phyloP scores from a whole-genome alignment of 106 monocot genomes.

The Acanthochlamys bracteata region DNA sequence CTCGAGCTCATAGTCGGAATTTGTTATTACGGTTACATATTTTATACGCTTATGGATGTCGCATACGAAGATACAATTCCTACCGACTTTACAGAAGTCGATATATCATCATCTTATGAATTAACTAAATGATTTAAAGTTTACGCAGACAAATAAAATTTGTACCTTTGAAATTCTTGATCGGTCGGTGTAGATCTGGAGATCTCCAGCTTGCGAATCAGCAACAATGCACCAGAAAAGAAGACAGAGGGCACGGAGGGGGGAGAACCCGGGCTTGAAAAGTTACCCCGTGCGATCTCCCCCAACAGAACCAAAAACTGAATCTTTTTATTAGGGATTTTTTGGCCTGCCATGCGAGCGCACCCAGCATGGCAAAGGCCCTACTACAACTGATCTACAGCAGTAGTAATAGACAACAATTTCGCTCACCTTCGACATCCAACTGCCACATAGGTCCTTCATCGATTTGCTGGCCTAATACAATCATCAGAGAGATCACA shows the following conservation, averaged over 20 bases:
- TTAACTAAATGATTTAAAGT: too few relatives aligned
- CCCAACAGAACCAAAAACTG: background rate
- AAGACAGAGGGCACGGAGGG: background rate
- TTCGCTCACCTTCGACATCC: background rate
- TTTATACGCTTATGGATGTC: too few relatives aligned
- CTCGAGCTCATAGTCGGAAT: too few relatives aligned
- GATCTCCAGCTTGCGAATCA: background rate
- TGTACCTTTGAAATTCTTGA: too few relatives aligned
- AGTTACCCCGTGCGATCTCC: slow-evolving; percentile 27
- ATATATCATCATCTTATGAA: too few relatives aligned
- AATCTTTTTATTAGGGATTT: background rate
- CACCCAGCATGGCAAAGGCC: slow-evolving; percentile 14
- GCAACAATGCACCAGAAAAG: background rate
- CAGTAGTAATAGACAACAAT: background rate
- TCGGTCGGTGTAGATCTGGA: too few relatives aligned
- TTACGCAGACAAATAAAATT: too few relatives aligned
- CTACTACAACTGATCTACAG: background rate
- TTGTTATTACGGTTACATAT: too few relatives aligned
- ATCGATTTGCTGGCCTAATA: too few relatives aligned
- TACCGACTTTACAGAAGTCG: too few relatives aligned
- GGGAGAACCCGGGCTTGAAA: slow-evolving; percentile 37
- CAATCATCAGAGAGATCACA: background rate
- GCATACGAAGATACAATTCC: too few relatives aligned
- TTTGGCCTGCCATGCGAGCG: slow-evolving; percentile 13
- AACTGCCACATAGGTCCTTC: too few relatives aligned